Conservation (phyloP, 441 rosid species). For the Iberis amara region DNA sequence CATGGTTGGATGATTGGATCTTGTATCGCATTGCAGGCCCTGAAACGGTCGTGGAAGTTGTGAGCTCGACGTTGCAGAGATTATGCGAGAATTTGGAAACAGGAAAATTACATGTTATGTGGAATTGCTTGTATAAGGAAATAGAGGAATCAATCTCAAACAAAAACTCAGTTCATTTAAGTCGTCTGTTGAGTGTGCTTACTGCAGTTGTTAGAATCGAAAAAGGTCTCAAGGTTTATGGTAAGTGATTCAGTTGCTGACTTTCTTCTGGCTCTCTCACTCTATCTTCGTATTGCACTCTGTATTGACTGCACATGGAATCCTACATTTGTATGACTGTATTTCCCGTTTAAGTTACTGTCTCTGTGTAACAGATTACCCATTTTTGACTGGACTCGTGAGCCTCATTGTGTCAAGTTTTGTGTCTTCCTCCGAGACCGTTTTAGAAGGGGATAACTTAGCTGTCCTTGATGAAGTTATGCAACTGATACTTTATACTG, state of each 20-base stretch:
- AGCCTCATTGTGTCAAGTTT: conserved; percentile 42
- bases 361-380: conserved; percentile 51
- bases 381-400: conserved; percentile 46
- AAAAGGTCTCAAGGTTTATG: conserved; percentile 43
- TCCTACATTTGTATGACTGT: conserved; percentile 14
- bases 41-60: conserved; percentile 59
- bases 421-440: conserved; percentile 32
- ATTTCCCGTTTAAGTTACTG: conserved; percentile 15
- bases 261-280: conserved; percentile 9
- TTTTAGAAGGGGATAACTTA: conserved; percentile 36
- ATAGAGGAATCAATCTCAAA: conserved; percentile 38
- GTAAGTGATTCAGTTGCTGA: conserved; percentile 41
- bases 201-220: conserved; percentile 46
- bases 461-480: conserved; percentile 58
- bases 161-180: conserved; percentile 37
- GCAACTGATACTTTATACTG: conserved; percentile 57
- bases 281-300: conserved; percentile 16
- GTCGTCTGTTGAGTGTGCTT: conserved; percentile 52
- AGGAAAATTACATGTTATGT: conserved; percentile 46
- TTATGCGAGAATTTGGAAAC: conserved; percentile 57
- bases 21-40: conserved; percentile 40
- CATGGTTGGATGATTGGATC: conserved; percentile 13
- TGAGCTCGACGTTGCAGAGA: conserved; percentile 50
- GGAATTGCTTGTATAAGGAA: conserved; percentile 54
- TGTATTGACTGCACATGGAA: conserved; percentile 17